phyloP scores from a whole-genome alignment of 768 basidiomycete genomes.

The Ramaria sp. region DNA sequence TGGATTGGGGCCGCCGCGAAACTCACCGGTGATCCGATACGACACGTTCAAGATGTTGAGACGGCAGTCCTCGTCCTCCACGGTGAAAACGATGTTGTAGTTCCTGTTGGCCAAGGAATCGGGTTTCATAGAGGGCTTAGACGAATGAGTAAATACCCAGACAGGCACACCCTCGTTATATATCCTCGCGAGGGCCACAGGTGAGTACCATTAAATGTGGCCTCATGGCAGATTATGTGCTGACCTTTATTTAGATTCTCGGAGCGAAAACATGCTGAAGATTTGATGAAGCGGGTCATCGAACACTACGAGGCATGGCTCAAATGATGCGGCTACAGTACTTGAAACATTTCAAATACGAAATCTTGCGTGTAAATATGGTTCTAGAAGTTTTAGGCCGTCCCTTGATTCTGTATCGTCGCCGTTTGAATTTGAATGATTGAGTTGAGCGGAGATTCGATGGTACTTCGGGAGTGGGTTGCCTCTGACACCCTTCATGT shows the following conservation, averaged over 20 bases:
- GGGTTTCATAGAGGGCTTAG: slow-evolving; percentile 9
- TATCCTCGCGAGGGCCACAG: slow-evolving; percentile 11
- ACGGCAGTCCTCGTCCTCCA: slow-evolving; percentile 12
- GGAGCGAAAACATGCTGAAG: slow-evolving; percentile 8
- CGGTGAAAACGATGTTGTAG: slow-evolving; percentile 9
- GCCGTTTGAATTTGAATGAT: too few relatives aligned
- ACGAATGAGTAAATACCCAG: slow-evolving; percentile 8
- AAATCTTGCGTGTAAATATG: too few relatives aligned
- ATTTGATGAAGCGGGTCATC: slow-evolving; percentile 6
- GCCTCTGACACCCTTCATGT: background rate
- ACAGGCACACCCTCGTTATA: slow-evolving; percentile 6
- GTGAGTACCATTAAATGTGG: slow-evolving; percentile 1
- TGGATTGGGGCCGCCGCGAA: slow-evolving; percentile 2
- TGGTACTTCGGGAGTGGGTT: too few relatives aligned
- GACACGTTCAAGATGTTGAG: slow-evolving; percentile 9
- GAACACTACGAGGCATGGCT: slow-evolving; percentile 8
- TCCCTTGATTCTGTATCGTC: too few relatives aligned
- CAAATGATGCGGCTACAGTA: background rate
- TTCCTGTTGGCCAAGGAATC: slow-evolving; percentile 9
- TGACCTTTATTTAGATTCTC: background rate
- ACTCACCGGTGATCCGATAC: slow-evolving; percentile 5
- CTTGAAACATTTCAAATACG: too few relatives aligned
- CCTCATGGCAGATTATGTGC: background rate
- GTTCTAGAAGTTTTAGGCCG: too few relatives aligned
- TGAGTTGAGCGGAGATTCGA: too few relatives aligned